Evolutionary conservation across 2,329 filamentous ascomycete genomes (phyloP).

Genomic region (Colletotrichum lini): DNA sequence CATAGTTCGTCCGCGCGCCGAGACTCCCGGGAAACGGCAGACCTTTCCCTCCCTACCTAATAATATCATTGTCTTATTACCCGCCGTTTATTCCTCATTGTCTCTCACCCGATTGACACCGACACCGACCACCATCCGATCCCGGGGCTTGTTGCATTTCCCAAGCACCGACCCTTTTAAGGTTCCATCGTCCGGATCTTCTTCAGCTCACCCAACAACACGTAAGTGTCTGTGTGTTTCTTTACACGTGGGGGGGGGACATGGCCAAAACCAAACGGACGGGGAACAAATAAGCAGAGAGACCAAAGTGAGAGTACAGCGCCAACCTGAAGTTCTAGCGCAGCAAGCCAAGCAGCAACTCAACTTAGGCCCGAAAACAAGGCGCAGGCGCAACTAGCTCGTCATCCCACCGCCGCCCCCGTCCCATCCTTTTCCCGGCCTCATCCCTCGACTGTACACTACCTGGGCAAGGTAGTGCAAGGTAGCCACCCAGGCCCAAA

Average conservation of each 20-base stretch:
- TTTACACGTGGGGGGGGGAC: background rate
- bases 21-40: conserved; percentile 39
- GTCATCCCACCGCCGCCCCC: conserved; percentile 29
- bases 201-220: conserved; percentile 18
- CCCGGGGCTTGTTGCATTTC: background rate
- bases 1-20: conserved; percentile 31
- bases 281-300: background rate
- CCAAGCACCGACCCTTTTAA: conserved; percentile 9
- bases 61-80: conserved; percentile 42
- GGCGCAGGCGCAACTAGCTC: conserved; percentile 35
- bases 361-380: conserved; percentile 5
- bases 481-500: conserved; percentile 20
- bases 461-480: background rate
- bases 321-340: conserved; percentile 25
- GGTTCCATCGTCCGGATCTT: conserved; percentile 14
- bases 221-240: conserved; percentile 10
- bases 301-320: background rate
- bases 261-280: background rate
- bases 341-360: conserved; percentile 2
- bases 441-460: conserved; percentile 16
- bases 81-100: conserved; percentile 31
- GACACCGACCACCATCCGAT: conserved; percentile 11
- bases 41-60: conserved; percentile 25
- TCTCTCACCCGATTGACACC: background rate
- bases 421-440: conserved; percentile 31